Evolutionary conservation across 345 rosid species (phyloP).

Genomic region (Gynandropsis gynandra): DNA sequence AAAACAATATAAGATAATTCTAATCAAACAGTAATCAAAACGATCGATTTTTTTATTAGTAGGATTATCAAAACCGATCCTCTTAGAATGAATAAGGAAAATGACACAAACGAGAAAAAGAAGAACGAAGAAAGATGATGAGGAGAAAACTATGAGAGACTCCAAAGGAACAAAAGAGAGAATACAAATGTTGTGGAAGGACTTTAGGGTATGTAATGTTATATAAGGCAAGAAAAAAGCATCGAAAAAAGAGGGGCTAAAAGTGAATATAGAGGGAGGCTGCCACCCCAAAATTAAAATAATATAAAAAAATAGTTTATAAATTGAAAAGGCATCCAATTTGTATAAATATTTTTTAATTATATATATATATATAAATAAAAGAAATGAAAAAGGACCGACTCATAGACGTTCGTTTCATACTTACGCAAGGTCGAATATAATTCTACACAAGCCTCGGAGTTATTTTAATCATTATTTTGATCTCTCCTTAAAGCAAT

Average conservation of each 20-base stretch:
- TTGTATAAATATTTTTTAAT: too few species aligned
- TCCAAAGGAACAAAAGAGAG: conserved; percentile 8
- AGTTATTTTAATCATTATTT: too few species aligned
- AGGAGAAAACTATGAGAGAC: not conserved
- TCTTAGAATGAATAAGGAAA: not conserved
- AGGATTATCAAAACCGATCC: too few species aligned
- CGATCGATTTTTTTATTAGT: not conserved
- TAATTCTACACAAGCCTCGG: too few species aligned
- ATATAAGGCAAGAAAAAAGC: conserved; percentile 14
- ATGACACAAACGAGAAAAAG: not conserved
- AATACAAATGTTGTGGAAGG: conserved; percentile 16
- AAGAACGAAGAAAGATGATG: not conserved
- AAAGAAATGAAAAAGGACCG: too few species aligned
- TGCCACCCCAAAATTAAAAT: conserved; percentile 20
- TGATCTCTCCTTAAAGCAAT: too few species aligned
- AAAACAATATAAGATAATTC: too few species aligned
- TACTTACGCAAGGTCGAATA: too few species aligned
- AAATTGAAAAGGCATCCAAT: not conserved
- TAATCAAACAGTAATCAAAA: not conserved
- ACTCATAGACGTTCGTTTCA: too few species aligned
- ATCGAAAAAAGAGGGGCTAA: conserved; percentile 18
- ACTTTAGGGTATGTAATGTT: conserved; percentile 20
- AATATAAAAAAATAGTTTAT: not conserved
- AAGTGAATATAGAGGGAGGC: conserved; percentile 25
- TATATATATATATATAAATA: too few species aligned